These are phyloP conservation scores for Artemisia annua DNA, from an alignment of 129 eudicot genomes.

Conservation along the genomic window DNA sequence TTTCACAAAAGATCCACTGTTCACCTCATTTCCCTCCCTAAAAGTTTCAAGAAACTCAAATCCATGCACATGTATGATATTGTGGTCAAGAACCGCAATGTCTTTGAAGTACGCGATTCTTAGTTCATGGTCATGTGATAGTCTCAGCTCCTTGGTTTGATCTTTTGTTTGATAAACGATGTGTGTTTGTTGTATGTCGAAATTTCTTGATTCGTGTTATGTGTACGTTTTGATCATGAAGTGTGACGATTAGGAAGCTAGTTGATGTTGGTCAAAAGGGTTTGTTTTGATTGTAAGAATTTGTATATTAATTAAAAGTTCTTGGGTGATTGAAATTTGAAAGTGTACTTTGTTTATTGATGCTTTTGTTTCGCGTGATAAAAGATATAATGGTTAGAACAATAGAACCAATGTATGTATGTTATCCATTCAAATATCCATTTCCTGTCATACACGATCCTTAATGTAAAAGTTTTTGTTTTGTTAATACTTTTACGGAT, in stretches of 20 bases:
- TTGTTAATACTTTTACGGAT: no score
- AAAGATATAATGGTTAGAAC: no score
- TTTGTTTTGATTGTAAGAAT: slow-evolving; percentile 7
- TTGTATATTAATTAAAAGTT: slow-evolving; percentile 4
- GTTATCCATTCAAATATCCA: no score
- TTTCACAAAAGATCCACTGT: slow-evolving; percentile 78
- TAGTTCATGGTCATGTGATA: slow-evolving; percentile 17
- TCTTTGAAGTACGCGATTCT: slow-evolving; percentile 72
- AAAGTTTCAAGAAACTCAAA: slow-evolving; percentile 67
- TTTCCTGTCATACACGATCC: no score
- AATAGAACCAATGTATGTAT: no score
- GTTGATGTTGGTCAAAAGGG: slow-evolving; percentile 1
- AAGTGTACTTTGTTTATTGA: neutral
- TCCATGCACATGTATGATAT: slow-evolving; percentile 95
- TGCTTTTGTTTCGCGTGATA: no score
- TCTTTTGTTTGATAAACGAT: neutral
- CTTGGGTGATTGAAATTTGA: slow-evolving; percentile 12
- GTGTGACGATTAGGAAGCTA: slow-evolving; percentile 13
- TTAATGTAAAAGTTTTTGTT: no score
- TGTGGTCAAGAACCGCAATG: slow-evolving; percentile 85
- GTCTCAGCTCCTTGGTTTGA: slow-evolving; percentile 1
- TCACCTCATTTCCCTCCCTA: slow-evolving; percentile 85
- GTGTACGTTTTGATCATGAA: slow-evolving; percentile 21
- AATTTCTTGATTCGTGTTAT: slow-evolving; percentile 16
- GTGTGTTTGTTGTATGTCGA: slow-evolving; percentile 15